Conservation (phyloP, 371 early-diverging fungal genomes). For the Mucor lusitanicus region DNA sequence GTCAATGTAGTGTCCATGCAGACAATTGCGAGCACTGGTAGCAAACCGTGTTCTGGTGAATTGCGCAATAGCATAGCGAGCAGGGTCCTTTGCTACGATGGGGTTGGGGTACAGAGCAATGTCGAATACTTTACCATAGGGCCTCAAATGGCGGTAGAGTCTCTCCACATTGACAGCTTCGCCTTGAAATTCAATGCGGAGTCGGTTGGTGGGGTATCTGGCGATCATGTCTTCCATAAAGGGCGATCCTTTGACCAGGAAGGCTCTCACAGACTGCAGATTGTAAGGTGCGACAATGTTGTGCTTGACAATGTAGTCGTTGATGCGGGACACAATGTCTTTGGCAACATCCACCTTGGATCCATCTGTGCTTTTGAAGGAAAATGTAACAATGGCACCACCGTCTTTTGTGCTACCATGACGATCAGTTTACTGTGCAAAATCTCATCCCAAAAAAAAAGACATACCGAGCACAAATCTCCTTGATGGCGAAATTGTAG, state of each 20-base stretch:
- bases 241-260: conserved; percentile 78
- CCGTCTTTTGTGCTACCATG: conserved; percentile 48
- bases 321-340: conserved; percentile 36
- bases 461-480: conserved; percentile 40
- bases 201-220: conserved; percentile 67
- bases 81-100: conserved; percentile 64
- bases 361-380: conserved; percentile 31
- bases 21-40: conserved; percentile 88
- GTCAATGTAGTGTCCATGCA: conserved; percentile 74
- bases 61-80: conserved; percentile 78
- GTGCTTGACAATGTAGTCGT: conserved; percentile 37
- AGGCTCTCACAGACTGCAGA: conserved; percentile 59
- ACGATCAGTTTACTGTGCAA: background rate
- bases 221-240: conserved; percentile 87
- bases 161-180: conserved; percentile 60
- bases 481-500: conserved; percentile 33
- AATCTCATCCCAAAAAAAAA: too few relatives aligned
- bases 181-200: conserved; percentile 77
- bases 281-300: conserved; percentile 62
- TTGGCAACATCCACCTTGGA: conserved; percentile 27
- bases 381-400: conserved; percentile 48
- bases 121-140: conserved; percentile 82
- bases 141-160: conserved; percentile 75
- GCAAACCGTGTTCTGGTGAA: conserved; percentile 78
- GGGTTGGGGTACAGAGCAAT: conserved; percentile 66